A percentile compares a stretch with the other conserved stretches of the same genome.
Evolutionary conservation across 2,329 filamentous ascomycete species (phyloP).

Genomic region (Elsinoe ampelina): DNA sequence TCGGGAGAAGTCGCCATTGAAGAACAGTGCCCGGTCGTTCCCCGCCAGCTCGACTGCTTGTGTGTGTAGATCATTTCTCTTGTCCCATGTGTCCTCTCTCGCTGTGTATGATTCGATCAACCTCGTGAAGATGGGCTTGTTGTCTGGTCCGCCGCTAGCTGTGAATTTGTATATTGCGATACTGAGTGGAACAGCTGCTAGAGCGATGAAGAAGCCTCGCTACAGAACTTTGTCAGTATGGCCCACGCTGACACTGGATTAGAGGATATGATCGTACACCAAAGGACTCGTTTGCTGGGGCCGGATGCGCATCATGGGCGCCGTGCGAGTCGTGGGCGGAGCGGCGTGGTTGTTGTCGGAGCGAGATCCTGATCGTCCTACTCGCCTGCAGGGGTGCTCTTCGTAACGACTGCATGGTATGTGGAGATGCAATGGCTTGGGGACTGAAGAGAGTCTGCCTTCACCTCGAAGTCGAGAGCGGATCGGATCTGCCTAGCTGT

Average conservation of each 20-base stretch:
- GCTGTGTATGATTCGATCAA: constrained; percentile 50
- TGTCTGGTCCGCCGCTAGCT: constrained; percentile 30
- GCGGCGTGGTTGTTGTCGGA: constrained; percentile 33
- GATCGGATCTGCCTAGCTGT: background rate
- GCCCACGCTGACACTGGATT: background rate
- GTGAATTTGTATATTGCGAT: constrained; percentile 40
- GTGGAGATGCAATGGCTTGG: background rate
- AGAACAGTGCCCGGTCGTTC: constrained; percentile 52
- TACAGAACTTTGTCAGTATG: constrained; percentile 20
- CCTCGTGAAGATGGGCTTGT: constrained; percentile 35
- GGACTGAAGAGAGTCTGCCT: background rate
- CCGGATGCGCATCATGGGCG: constrained; percentile 28
- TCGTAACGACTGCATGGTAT: constrained; percentile 37
- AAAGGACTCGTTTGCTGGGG: constrained; percentile 39
- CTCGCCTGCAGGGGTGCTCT: constrained; percentile 35
- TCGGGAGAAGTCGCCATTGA: constrained; percentile 36
- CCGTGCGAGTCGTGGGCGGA: constrained; percentile 29
- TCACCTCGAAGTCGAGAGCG: background rate
- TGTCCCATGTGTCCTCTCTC: constrained; percentile 44
- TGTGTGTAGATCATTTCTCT: constrained; percentile 52
- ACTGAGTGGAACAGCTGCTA: constrained; percentile 37
- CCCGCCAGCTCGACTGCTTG: constrained; percentile 54
- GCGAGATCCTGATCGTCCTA: constrained; percentile 27
- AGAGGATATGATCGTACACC: constrained; percentile 37
- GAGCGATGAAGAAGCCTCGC: constrained; percentile 40